These are phyloP conservation scores for Paramecium caudatum DNA, from an alignment of 73 alveolate species.

Conservation along the genomic window DNA sequence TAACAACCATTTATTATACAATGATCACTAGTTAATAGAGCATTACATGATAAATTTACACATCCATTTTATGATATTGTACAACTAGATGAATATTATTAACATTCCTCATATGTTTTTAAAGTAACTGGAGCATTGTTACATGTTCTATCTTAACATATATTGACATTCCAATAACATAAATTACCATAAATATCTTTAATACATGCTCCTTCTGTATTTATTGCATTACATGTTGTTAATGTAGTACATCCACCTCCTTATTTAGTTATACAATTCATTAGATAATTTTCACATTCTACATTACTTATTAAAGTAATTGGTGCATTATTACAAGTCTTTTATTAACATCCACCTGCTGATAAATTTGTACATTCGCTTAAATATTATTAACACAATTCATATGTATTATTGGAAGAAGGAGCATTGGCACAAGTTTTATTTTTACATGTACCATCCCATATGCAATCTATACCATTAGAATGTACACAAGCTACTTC, in stretches of 20 bases:
- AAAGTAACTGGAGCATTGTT: slow-evolving; percentile 21
- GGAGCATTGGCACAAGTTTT: slow-evolving; percentile 50
- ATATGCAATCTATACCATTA: neutral
- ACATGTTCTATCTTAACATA: neutral
- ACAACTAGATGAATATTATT: neutral
- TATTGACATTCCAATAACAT: slow-evolving; percentile 28
- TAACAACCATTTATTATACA: too few relatives aligned
- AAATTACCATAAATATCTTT: neutral
- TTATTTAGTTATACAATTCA: slow-evolving; percentile 11
- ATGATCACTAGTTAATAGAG: too few relatives aligned
- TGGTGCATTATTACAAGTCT: slow-evolving; percentile 28
- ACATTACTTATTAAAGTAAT: neutral
- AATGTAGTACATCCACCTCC: slow-evolving; percentile 19
- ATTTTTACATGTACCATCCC: slow-evolving; percentile 7
- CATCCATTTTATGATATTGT: too few relatives aligned
- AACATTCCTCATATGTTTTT: neutral
- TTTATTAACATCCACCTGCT: neutral
- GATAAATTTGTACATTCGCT: neutral
- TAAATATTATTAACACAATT: neutral
- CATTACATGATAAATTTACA: too few relatives aligned
- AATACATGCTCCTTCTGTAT: neutral
- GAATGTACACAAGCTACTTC: neutral
- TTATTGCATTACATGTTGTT: neutral
- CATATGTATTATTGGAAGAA: neutral
- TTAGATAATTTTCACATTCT: neutral